Conservation (phyloP, 768 basidiomycete genomes). For the Udeniomyces megalosporus region DNA sequence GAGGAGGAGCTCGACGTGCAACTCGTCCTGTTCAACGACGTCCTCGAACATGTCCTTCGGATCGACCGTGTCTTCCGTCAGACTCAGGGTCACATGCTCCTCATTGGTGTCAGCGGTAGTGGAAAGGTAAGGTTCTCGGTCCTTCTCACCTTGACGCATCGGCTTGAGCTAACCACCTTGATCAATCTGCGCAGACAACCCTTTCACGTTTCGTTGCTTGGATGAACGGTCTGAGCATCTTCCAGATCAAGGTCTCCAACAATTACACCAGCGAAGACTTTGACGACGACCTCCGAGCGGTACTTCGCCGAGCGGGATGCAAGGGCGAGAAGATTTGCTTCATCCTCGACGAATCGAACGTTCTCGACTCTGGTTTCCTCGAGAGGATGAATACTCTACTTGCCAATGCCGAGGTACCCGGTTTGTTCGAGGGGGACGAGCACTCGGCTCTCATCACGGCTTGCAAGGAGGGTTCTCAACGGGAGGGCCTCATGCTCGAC, state of each 20-base stretch:
- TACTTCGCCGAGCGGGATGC: slow-evolving; percentile 86
- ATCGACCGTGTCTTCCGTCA: slow-evolving; percentile 99
- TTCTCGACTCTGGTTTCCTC: slow-evolving; percentile 93
- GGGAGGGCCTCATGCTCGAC: slow-evolving; percentile 94
- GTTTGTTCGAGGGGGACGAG: slow-evolving; percentile 99
- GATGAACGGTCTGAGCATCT: slow-evolving; percentile 98
- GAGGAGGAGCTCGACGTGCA: slow-evolving; percentile 98
- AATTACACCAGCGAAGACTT: slow-evolving; percentile 98
- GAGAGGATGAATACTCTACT: slow-evolving; percentile 99
- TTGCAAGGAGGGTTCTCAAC: slow-evolving; percentile 97
- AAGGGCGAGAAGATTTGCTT: slow-evolving; percentile 99
- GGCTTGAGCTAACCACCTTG: no score
- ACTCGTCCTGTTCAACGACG: slow-evolving; percentile 94
- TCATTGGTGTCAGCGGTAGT: slow-evolving; percentile 95
- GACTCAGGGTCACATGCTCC: slow-evolving; percentile 83
- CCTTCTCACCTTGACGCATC: no score
- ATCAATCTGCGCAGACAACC: slow-evolving; percentile 56
- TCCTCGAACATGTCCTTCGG: slow-evolving; percentile 89
- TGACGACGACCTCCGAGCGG: slow-evolving; percentile 88
- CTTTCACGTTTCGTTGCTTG: slow-evolving; percentile 96
- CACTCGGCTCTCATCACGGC: slow-evolving; percentile 96
- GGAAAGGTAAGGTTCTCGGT: slow-evolving; percentile 68
- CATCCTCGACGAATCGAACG: slow-evolving; percentile 99
- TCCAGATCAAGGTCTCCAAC: slow-evolving; percentile 99
- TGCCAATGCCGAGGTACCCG: slow-evolving; percentile 99